Evolutionary conservation across 1,284 basidiomycete genomes (phyloP), one percentile per base, ranked within the genome.

Genomic region (Heterobasidion annosum): DNA sequence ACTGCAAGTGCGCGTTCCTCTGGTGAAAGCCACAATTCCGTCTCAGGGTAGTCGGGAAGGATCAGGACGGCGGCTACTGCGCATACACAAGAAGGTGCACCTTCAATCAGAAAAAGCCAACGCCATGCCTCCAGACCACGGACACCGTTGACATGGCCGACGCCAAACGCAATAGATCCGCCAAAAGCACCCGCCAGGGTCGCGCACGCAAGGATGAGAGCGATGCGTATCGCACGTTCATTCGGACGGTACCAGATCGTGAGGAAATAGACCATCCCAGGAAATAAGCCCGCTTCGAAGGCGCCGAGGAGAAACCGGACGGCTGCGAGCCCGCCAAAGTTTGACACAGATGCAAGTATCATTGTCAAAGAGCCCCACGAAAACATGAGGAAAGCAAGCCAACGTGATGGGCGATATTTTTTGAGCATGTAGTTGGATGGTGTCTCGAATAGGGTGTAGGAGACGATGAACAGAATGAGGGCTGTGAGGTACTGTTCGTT

Each of bases 81-180:
- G 42, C 68, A 64, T 15, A 70, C 51, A 53, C 72, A 68, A 0
- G 74, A 73, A 0, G 74, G 71, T 18, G 70, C 66, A 52, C 77
- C 77, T 58, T 78, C 77, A 44, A 78, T 65, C 54, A 78, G 67
- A 66, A 78, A 78, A 25, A 73, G 64, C 65, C 67, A 71, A 25
- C 70, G 64, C 70, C 70, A 73, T 1, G 63, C 71, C 52, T 68
- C 59, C 7, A 74, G 61, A 2, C 65, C 65, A 12, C 54, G 59
- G 6, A 58, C 53, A 4, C 63, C 60, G 52, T 70, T 65, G 59
- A 73, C 62, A 53, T 68, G 64, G 5, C 67, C 68, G 0, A 72
- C 66, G 0, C 68, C 71, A 50, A 63, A 73, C 0, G 71, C 72
- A 48, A 74, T 69, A 7, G 69, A 65, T 34, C 75, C 75, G 15